Percentiles rank a stretch among this genome's conserved stretches.
phyloP scores from a whole-genome alignment of 2,329 filamentous ascomycete genomes.

The Capronia epimyces region DNA sequence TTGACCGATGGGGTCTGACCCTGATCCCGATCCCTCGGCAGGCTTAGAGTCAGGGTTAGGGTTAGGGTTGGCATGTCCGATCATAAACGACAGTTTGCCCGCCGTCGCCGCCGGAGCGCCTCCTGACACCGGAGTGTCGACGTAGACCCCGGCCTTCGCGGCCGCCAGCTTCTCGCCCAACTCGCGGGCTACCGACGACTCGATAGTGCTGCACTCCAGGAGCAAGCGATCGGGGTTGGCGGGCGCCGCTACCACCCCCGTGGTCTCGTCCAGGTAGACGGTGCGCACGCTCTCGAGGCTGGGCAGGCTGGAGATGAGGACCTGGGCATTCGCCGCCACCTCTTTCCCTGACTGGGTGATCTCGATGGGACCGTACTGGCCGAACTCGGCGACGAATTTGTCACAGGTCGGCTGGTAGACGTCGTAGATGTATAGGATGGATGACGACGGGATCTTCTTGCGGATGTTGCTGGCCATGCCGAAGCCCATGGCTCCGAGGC shows the following conservation, averaged over 20 bases:
- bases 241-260: conserved; percentile 9
- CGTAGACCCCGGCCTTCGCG: conserved; percentile 3
- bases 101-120: not conserved
- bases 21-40: too few relatives aligned
- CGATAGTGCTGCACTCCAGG: conserved; percentile 17
- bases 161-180: conserved; percentile 7
- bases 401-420: not conserved
- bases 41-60: too few relatives aligned
- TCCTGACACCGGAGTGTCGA: conserved; percentile 14
- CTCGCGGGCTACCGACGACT: conserved; percentile 3
- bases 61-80: not conserved
- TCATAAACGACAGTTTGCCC: conserved; percentile 5
- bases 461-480: conserved; percentile 9
- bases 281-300: conserved; percentile 2
- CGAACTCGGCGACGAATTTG: not conserved
- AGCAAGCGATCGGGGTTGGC: conserved; percentile 3
- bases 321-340: conserved; percentile 3
- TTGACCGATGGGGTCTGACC: not conserved
- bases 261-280: conserved; percentile 11
- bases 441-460: conserved; percentile 3
- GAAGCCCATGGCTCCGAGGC: conserved; percentile 8
- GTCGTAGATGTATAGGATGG: conserved; percentile 6
- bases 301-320: conserved; percentile 12
- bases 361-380: conserved; percentile 3
- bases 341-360: conserved; percentile 9